Evolutionary conservation across 805 yeast species (phyloP).

Genomic region (Lipomyces yamanashiensis): DNA sequence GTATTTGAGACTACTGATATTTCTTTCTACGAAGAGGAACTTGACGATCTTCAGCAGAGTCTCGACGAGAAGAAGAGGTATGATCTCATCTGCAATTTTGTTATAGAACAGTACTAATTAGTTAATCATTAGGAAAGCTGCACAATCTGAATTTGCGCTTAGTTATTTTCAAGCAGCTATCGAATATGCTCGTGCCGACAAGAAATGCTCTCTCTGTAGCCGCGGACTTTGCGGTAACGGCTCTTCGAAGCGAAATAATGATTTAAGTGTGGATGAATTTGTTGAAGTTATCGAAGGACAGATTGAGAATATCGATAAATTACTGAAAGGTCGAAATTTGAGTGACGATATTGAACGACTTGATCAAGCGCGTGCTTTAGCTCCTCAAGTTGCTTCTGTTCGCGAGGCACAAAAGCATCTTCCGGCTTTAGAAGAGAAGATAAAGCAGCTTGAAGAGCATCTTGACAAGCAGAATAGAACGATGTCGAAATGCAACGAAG

Average conservation of each 20-base stretch:
- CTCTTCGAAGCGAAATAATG: conserved; percentile 30
- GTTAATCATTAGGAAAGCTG: conserved; percentile 1
- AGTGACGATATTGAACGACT: conserved; percentile 4
- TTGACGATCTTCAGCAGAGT: conserved; percentile 64
- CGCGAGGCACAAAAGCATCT: neutral
- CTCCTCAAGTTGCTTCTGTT: conserved; percentile 7
- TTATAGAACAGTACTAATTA: neutral
- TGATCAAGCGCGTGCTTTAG: conserved; percentile 11
- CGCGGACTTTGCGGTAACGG: conserved; percentile 60
- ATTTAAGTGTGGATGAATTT: conserved; percentile 14
- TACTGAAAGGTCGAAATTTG: conserved; percentile 3
- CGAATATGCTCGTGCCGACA: conserved; percentile 59
- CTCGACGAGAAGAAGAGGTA: conserved; percentile 43
- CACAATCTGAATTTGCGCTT: conserved; percentile 60
- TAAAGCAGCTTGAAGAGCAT: conserved; percentile 26
- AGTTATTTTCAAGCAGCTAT: conserved; percentile 74
- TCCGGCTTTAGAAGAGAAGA: conserved; percentile 3
- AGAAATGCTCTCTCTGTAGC: conserved; percentile 73
- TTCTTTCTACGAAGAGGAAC: conserved; percentile 53
- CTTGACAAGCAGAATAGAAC: neutral
- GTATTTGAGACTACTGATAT: conserved; percentile 7
- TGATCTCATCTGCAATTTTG: conserved; percentile 20
- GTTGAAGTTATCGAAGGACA: conserved; percentile 10
- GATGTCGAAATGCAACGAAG: conserved; percentile 13
- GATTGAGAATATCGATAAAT: neutral